These are phyloP conservation scores for Pythium chondricola DNA, from an alignment of 352 stramenopile species.

Conservation along the genomic window DNA sequence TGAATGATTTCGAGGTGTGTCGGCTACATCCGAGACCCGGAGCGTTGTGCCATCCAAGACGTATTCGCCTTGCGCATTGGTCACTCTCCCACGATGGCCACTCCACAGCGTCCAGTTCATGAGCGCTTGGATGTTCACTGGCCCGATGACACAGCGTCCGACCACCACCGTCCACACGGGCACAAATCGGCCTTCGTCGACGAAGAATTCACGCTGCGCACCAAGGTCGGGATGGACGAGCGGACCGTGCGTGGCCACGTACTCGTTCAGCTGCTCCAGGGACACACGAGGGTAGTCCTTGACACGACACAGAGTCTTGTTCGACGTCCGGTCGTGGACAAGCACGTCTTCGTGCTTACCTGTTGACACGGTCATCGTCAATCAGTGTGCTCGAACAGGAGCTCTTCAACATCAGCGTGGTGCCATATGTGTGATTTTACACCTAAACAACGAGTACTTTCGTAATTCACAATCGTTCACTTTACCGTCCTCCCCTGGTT, in stretches of 20 bases:
- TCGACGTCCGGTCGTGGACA: conserved; percentile 20
- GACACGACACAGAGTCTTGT: conserved; percentile 19
- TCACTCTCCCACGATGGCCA: conserved; percentile 14
- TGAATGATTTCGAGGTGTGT: conserved; percentile 5
- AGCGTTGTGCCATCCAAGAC: conserved; percentile 9
- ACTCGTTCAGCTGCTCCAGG: conserved; percentile 17
- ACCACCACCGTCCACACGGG: conserved; percentile 14
- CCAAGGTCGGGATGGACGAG: conserved; percentile 15
- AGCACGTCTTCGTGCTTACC: too few species aligned
- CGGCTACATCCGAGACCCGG: conserved; percentile 1
- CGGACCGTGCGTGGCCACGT: conserved; percentile 14
- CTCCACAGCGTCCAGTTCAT: conserved; percentile 6
- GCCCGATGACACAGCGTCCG: conserved; percentile 8
- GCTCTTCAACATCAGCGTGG: too few species aligned
- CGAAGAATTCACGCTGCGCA: conserved; percentile 19
- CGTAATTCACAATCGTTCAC: too few species aligned
- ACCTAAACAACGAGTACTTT: too few species aligned
- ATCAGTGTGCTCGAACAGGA: too few species aligned
- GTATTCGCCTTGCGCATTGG: conserved; percentile 13
- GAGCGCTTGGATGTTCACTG: conserved; percentile 3
- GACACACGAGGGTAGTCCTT: conserved; percentile 20
- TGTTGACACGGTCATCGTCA: neutral
- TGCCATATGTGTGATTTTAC: too few species aligned
- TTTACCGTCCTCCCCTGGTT: too few species aligned
- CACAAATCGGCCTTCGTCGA: conserved; percentile 21